These are phyloP conservation scores for Litsea cubeba DNA, from an alignment of 164 flowering plant genomes.

Conservation along the genomic window DNA sequence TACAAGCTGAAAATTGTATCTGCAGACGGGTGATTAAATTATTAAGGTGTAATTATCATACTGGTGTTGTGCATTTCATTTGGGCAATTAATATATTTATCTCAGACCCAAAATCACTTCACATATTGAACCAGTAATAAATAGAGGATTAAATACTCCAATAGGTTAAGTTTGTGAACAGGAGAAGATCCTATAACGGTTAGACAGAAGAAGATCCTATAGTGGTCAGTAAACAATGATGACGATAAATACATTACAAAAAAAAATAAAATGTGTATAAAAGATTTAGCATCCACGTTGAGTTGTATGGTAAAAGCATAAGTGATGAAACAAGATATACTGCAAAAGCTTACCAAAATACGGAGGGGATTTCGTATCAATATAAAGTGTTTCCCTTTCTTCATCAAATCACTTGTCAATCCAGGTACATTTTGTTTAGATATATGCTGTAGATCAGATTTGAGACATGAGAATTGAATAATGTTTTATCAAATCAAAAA, in stretches of 20 bases:
- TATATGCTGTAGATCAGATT: slow-evolving; percentile 55
- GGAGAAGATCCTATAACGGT: not conserved
- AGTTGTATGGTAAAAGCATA: not conserved
- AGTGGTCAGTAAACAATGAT: not conserved
- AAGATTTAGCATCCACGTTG: not conserved
- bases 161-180: not conserved
- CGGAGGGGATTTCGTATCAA: slow-evolving; percentile 79
- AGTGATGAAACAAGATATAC: not conserved
- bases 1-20: no score
- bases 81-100: not conserved
- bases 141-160: not conserved
- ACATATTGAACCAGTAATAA: not conserved
- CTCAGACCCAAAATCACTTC: not conserved
- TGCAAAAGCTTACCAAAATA: slow-evolving; percentile 55
- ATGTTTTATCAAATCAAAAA: not conserved
- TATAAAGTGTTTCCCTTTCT: slow-evolving; percentile 91
- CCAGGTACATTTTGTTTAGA: slow-evolving; percentile 74
- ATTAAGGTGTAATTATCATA: not conserved
- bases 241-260: not conserved
- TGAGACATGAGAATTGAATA: not conserved
- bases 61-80: not conserved
- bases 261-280: not conserved
- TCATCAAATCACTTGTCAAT: slow-evolving; percentile 66
- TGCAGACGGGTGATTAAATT: no score
- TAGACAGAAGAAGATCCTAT: not conserved